Conservation (phyloP, 129 eudicot genomes). For the Calendula officinalis region DNA sequence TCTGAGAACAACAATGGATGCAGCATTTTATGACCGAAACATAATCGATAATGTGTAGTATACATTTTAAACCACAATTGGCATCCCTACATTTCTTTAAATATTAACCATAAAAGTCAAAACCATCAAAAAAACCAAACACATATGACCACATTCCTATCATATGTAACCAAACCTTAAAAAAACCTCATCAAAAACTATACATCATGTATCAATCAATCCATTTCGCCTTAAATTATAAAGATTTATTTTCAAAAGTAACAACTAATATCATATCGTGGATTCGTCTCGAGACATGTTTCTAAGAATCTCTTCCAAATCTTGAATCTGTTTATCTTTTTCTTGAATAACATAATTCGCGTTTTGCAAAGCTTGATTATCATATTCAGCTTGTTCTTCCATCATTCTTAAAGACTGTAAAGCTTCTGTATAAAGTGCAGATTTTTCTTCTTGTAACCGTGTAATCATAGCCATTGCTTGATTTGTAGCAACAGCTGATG, state of each 20-base stretch:
- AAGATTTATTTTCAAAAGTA: conserved; percentile 2
- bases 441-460: conserved; percentile 91
- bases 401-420: conserved; percentile 82
- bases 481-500: conserved; percentile 85
- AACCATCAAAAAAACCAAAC: neutral
- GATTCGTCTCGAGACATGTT: conserved; percentile 26
- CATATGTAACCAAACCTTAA: conserved; percentile 13
- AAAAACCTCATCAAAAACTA: conserved; percentile 13
- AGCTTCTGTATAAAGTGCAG: conserved; percentile 87
- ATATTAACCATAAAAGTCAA: neutral
- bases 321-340: conserved; percentile 68
- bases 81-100: neutral
- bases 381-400: conserved; percentile 98
- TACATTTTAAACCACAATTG: conserved; percentile 7
- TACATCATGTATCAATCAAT: conserved; percentile 10
- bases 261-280: neutral
- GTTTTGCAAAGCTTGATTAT: conserved; percentile 72
- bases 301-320: conserved; percentile 54
- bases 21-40: conserved; percentile 62
- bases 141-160: neutral
- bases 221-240: too few species aligned
- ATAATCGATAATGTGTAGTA: neutral
- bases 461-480: conserved; percentile 99
- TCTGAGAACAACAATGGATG: conserved; percentile 73
- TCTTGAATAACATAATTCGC: conserved; percentile 67